phyloP scores from a whole-genome alignment of 805 yeast species.

The Saitoella complicata region DNA sequence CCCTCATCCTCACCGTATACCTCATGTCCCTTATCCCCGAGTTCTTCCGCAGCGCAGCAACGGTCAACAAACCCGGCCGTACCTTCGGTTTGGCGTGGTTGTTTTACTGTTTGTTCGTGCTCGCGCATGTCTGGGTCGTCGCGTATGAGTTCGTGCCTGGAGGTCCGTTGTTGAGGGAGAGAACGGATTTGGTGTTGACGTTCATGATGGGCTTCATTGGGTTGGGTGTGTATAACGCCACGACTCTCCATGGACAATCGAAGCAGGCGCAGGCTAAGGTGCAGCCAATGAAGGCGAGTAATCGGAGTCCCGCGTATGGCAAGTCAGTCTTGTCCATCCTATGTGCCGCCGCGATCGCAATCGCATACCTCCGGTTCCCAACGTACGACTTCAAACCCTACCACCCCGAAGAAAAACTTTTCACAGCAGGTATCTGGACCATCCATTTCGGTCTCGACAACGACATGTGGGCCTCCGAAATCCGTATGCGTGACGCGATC shows the following conservation, averaged over 20 bases:
- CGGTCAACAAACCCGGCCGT: constrained; percentile 31
- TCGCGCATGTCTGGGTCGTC: constrained; percentile 91
- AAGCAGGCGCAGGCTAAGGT: constrained; percentile 7
- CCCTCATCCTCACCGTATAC: constrained; percentile 44
- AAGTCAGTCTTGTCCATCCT: constrained; percentile 23
- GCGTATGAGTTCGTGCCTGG: constrained; percentile 98
- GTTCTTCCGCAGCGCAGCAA: constrained; percentile 30
- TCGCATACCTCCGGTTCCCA: constrained; percentile 42
- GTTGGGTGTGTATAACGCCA: constrained; percentile 31
- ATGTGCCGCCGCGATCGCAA: constrained; percentile 30
- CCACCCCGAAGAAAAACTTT: constrained; percentile 47
- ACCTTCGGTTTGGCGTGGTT: constrained; percentile 26
- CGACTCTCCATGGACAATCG: constrained; percentile 8
- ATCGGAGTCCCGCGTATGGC: constrained; percentile 6
- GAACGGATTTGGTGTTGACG: constrained; percentile 61
- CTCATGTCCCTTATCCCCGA: constrained; percentile 18
- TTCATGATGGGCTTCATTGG: constrained; percentile 37
- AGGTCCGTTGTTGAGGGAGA: constrained; percentile 74
- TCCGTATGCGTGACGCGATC: constrained; percentile 70
- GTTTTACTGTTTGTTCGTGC: constrained; percentile 38
- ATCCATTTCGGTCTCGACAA: constrained; percentile 94
- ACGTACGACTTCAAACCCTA: constrained; percentile 48
- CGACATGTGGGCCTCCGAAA: constrained; percentile 95
- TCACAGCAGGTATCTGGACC: constrained; percentile 97
- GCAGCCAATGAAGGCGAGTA: constrained; percentile 12